phyloP scores from a whole-genome alignment of 352 stramenopile genomes.

The Peronospora destructor region DNA sequence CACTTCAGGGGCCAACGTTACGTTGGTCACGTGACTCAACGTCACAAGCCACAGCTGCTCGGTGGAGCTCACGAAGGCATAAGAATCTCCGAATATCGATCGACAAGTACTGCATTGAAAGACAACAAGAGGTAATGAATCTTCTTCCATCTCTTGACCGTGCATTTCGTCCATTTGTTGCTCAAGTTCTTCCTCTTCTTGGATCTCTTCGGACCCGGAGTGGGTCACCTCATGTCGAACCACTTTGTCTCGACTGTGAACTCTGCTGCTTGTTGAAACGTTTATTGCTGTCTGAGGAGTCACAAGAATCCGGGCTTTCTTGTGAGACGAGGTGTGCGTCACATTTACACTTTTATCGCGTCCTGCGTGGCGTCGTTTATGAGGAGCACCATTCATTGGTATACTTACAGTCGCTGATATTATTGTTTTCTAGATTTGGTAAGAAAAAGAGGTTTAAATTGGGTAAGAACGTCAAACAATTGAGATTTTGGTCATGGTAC shows the following conservation, averaged over 20 bases:
- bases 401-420: neutral
- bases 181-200: conserved; percentile 27
- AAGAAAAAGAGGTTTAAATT: conserved; percentile 2
- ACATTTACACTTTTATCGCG: conserved; percentile 13
- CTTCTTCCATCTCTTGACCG: conserved; percentile 25
- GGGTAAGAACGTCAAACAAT: too few relatives aligned
- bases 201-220: conserved; percentile 33
- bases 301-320: conserved; percentile 22
- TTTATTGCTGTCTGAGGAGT: conserved; percentile 14
- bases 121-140: conserved; percentile 51
- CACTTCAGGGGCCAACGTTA: conserved; percentile 36
- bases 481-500: too few relatives aligned
- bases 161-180: conserved; percentile 9
- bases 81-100: conserved; percentile 80
- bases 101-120: conserved; percentile 82
- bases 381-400: conserved; percentile 41
- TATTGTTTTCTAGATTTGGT: neutral
- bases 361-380: conserved; percentile 34
- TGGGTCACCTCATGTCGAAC: conserved; percentile 10
- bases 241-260: conserved; percentile 2
- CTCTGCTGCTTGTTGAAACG: conserved; percentile 6
- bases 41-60: conserved; percentile 66
- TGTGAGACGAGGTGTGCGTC: conserved; percentile 26
- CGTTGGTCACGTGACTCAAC: conserved; percentile 64
- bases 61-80: conserved; percentile 74